phyloP scores from a whole-genome alignment of 2,329 filamentous ascomycete genomes.

The Botrytis fabae region DNA sequence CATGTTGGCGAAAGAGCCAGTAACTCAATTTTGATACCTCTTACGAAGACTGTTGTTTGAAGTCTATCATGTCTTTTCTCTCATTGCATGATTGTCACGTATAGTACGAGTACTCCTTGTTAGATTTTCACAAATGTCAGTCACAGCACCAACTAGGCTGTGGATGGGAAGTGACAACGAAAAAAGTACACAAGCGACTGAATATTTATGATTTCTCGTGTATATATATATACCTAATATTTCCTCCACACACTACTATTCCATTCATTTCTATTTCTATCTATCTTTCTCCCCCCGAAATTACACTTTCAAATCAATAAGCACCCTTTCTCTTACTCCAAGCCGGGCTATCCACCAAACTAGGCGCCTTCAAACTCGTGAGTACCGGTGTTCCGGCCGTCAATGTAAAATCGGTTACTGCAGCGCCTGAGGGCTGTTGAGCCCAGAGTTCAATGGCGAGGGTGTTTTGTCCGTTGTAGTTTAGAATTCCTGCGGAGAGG shows the following conservation, averaged over 20 bases:
- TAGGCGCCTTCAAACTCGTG: constrained; percentile 34
- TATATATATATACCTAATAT: background rate
- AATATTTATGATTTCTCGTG: background rate
- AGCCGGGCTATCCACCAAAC: constrained; percentile 32
- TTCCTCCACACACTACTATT: background rate
- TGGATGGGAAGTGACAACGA: background rate
- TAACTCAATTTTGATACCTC: background rate
- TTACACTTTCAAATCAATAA: constrained; percentile 29
- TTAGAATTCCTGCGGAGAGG: constrained; percentile 62
- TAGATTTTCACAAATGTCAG: background rate
- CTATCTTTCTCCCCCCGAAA: background rate
- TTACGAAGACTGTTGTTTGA: background rate
- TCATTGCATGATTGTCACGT: background rate
- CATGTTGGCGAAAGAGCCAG: background rate
- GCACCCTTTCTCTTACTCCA: constrained; percentile 36
- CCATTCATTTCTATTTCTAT: too few relatives aligned
- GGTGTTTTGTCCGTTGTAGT: constrained; percentile 70
- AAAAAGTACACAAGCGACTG: background rate
- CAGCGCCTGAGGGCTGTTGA: constrained; percentile 37
- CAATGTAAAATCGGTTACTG: constrained; percentile 35
- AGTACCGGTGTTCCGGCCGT: constrained; percentile 31
- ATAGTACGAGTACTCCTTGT: background rate
- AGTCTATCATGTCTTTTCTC: background rate
- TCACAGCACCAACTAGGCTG: background rate
- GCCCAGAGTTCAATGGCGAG: constrained; percentile 70